Conservation (phyloP, 2,329 filamentous ascomycete genomes). For the Stagonosporopsis vannaccii region DNA sequence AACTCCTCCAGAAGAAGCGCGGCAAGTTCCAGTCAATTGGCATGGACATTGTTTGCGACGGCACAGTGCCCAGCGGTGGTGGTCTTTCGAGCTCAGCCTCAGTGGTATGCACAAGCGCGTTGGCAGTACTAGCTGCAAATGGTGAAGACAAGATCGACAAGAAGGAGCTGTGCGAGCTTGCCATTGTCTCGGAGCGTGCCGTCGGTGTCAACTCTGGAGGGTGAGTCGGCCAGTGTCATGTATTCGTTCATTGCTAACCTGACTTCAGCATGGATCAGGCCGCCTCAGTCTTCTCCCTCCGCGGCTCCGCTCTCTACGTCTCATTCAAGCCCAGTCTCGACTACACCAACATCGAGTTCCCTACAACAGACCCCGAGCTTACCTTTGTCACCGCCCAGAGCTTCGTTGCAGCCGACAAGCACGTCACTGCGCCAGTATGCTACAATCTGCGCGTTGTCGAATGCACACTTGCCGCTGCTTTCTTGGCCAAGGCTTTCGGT, state of each 20-base stretch:
- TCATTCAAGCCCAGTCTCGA: constrained; percentile 82
- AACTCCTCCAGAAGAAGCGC: constrained; percentile 74
- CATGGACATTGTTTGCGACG: constrained; percentile 90
- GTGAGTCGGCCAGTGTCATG: constrained; percentile 56
- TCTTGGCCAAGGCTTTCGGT: constrained; percentile 66
- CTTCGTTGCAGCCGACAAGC: constrained; percentile 93
- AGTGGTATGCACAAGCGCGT: constrained; percentile 86
- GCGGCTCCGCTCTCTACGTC: constrained; percentile 86
- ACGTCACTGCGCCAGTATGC: constrained; percentile 88
- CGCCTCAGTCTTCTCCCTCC: constrained; percentile 90
- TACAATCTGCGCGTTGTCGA: constrained; percentile 98
- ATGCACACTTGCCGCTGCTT: constrained; percentile 83
- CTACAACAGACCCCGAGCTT: constrained; percentile 79
- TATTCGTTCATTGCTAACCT: constrained; percentile 28
- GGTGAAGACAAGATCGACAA: constrained; percentile 82
- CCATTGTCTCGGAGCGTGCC: constrained; percentile 90
- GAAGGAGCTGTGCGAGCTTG: constrained; percentile 88
- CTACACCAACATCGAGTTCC: constrained; percentile 81
- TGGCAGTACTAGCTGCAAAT: constrained; percentile 88
- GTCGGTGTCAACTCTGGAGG: constrained; percentile 97
- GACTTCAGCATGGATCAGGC: constrained; percentile 87
- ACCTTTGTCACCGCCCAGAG: constrained; percentile 94
- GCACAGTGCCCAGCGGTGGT: constrained; percentile 88
- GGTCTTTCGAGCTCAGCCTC: constrained; percentile 94
- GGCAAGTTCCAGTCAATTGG: constrained; percentile 72